Evolutionary conservation across 768 basidiomycete species (phyloP).

Genomic region (Cystofilobasidium bisporidii): DNA sequence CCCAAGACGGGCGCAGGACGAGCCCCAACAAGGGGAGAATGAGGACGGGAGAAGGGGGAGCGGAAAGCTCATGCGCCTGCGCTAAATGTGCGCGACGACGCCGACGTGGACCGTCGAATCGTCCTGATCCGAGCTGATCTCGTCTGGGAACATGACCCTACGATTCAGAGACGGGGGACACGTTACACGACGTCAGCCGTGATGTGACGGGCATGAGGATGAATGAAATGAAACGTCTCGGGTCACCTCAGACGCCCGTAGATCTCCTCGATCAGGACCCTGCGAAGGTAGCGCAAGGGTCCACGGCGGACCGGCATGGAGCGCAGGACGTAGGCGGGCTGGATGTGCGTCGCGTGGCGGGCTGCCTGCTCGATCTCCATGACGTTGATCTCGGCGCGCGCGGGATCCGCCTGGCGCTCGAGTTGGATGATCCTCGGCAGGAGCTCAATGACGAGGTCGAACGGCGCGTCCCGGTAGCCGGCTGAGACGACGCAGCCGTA

Average conservation of each 20-base stretch:
- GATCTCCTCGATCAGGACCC: constrained; percentile 52
- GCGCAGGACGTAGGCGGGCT: constrained; percentile 34
- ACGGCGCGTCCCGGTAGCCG: constrained; percentile 53
- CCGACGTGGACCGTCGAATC: constrained; percentile 50
- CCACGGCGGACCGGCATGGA: constrained; percentile 34
- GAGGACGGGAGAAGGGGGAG: too few relatives aligned
- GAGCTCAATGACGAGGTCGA: constrained; percentile 42
- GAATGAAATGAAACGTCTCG: constrained; percentile 46
- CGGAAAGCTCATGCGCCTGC: too few relatives aligned
- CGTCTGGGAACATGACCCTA: background rate
- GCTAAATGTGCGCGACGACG: constrained; percentile 49
- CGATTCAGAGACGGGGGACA: background rate
- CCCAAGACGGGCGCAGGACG: too few relatives aligned
- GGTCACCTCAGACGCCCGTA: constrained; percentile 47
- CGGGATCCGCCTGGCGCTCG: constrained; percentile 42
- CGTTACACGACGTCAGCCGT: constrained; percentile 53
- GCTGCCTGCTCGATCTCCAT: constrained; percentile 45
- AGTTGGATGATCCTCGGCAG: constrained; percentile 48
- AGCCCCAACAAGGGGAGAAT: too few relatives aligned
- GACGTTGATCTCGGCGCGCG: constrained; percentile 40
- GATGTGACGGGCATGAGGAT: constrained; percentile 46
- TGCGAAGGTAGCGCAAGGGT: constrained; percentile 45
- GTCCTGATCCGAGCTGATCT: too few relatives aligned
- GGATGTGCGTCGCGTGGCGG: constrained; percentile 49
- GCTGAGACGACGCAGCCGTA: constrained; percentile 52